Evolutionary conservation across 2,329 filamentous ascomycete species (phyloP), one percentile per base, ranked within the genome.

Genomic region (Neonectria sp.): DNA sequence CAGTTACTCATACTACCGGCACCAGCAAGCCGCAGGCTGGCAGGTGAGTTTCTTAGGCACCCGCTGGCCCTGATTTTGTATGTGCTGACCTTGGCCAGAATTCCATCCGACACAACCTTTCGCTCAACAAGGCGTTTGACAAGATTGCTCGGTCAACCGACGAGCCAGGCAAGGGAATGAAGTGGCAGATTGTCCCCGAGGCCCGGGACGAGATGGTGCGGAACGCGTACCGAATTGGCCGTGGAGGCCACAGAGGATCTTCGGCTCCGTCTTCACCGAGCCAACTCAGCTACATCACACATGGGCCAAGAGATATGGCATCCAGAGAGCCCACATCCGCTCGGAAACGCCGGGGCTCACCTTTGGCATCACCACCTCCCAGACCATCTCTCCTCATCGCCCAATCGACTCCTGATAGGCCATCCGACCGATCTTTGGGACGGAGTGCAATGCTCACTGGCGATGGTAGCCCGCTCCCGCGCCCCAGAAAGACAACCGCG

Each of bases 101-200:
- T 79, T 98, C 95, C 0, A 99, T 99, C 72, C 92, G 96, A 13
- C 96, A 99, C 79, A 99, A 99, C 75, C 82, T 99, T 15, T 98
- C 96, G 1, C 83, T 99, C 48, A 98, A 97, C 80, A 97, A 98
- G 79, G 91, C 92, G 0, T 99, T 99, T 77, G 91, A 95, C 74
- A 99, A 99, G 80, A 93, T 97, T 9, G 93, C 96, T 3, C 91
- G 96, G 53, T 92, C 93, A 17, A 97, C 95, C 0, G 94, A 98
- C 74, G 96, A 99, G 79, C 96, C 96, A 25, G 96, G 96, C 13
- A 99, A 99, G 80, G 96, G 96, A 31, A 98, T 98, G 95, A 98
- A 98, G 79, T 99, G 96, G 96, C 94, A 95, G 81, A 95, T 99
- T 76, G 91, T 94, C 4, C 88, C 93, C 1, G 93, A 97, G 70